Evolutionary conservation across 805 yeast species (phyloP), one percentile per base, ranked within the genome.

Genomic region (Candida sithepensis): DNA sequence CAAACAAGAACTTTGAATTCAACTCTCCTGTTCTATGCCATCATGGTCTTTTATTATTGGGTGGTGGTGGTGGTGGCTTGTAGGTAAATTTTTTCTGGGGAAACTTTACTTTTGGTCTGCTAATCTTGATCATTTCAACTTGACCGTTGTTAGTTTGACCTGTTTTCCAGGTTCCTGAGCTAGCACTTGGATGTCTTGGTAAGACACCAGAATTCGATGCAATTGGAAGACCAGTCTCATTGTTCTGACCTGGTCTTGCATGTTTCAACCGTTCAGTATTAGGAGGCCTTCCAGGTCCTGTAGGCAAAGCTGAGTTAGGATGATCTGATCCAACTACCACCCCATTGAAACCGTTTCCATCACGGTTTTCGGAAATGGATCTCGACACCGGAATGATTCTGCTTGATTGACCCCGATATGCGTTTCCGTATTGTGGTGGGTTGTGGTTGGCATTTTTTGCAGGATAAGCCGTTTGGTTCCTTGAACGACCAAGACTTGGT

Each of bases 81-180:
- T 41, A 28, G 34, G 33, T 19, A 19, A 22, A 10, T 8, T 39
- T 36, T 12, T 16, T 5, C 3, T 37, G 18, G 4, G 57, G 55
- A 24, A 39, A 43, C 33, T 49, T 51, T 18, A 51, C 48, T 38
- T 54, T 56, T 5, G 56, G 52, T 45, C 51, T 58, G 44, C 57
- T 52, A 41, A 58, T 55, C 43, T 58, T 58, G 47, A 54, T 47
- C 54, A 58, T 44, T 9, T 42, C 50, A 12, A 39, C 42, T 2
- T 46, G 51, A 7, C 32, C 46, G 18, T 28, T 22, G 30, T 14
- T 39, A 20, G 41, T 23, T 13, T 18, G 21, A 10, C 19, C 32
- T 7, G 38, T n/a, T 14, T 22, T 28, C 41, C 42, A 37, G 19
- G 34, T 10, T 10, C 26, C 16, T n/a, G n/a, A n/a, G n/a, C n/a